Evolutionary conservation across 129 eudicot genomes (phyloP).

Genomic region (Centrapalus pauciflorus): DNA sequence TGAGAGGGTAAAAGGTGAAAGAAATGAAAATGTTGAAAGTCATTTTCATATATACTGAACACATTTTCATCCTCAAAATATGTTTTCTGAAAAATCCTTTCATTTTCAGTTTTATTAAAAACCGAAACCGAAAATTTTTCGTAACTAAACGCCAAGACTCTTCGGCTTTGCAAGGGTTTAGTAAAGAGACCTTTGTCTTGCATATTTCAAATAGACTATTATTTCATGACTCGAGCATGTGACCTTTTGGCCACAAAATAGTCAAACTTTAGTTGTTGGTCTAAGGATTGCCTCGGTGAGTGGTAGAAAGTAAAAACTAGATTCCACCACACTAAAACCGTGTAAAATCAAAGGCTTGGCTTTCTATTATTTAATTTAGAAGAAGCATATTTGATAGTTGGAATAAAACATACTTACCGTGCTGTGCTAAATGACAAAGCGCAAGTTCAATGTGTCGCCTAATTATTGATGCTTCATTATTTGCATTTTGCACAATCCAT

Average conservation of each 20-base stretch:
- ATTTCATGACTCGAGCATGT: not conserved
- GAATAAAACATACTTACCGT: conserved; percentile 39
- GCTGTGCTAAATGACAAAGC: conserved; percentile 83
- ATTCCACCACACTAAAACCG: not conserved
- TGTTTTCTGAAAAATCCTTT: too few relatives aligned
- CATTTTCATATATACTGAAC: too few relatives aligned
- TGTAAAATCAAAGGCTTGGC: too few relatives aligned
- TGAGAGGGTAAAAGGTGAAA: too few relatives aligned
- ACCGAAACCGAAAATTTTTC: too few relatives aligned
- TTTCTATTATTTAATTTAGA: not conserved
- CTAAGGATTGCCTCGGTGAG: too few relatives aligned
- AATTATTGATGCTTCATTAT: conserved; percentile 67
- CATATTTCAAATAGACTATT: not conserved
- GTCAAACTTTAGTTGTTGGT: not conserved
- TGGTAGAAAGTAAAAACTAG: too few relatives aligned
- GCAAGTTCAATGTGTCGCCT: conserved; percentile 86
- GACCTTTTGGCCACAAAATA: not conserved
- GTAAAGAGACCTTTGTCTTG: not conserved
- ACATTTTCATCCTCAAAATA: too few relatives aligned
- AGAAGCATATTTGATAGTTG: not conserved
- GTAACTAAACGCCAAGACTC: too few relatives aligned
- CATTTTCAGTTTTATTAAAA: too few relatives aligned
- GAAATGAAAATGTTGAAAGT: too few relatives aligned
- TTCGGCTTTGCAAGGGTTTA: too few relatives aligned
- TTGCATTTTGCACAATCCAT: conserved; percentile 90